A percentile compares a stretch with the other conserved stretches of the same genome.
phyloP scores from a whole-genome alignment of 495 filamentous ascomycete species.

The Talaromyces wortmannii region DNA sequence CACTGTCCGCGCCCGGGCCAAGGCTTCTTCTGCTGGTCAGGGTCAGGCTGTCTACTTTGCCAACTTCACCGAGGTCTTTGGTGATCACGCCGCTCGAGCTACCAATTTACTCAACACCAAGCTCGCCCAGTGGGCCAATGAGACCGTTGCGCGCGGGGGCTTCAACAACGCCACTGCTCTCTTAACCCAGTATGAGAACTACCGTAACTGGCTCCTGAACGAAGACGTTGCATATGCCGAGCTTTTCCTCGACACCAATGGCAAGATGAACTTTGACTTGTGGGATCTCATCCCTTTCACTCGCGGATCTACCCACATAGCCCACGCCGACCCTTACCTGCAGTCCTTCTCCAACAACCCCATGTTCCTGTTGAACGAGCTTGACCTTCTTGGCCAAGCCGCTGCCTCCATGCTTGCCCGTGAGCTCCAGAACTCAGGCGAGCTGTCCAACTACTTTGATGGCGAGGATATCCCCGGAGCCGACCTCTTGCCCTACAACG shows the following conservation, averaged over 20 bases:
- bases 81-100: constrained; percentile 10
- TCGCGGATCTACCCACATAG: constrained; percentile 46
- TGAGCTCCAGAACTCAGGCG: constrained; percentile 20
- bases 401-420: constrained; percentile 42
- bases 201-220: constrained; percentile 19
- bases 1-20: constrained; percentile 9
- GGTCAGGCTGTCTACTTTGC: constrained; percentile 22
- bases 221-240: constrained; percentile 19
- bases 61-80: constrained; percentile 18
- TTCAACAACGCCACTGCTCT: constrained; percentile 20
- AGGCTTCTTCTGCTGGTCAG: constrained; percentile 6
- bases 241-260: constrained; percentile 22
- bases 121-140: constrained; percentile 16
- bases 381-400: constrained; percentile 40
- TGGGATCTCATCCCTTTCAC: constrained; percentile 43
- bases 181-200: constrained; percentile 17
- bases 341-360: constrained; percentile 40
- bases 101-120: constrained; percentile 14
- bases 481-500: constrained; percentile 12
- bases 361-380: constrained; percentile 40
- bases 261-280: constrained; percentile 25
- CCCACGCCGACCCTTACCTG: constrained; percentile 24
- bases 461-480: constrained; percentile 37
- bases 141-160: constrained; percentile 18
- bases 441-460: constrained; percentile 24